Evolutionary conservation across 1,284 basidiomycete species (phyloP), one percentile per base, ranked within the genome.

Genomic region (Sporisorium reilianum): DNA sequence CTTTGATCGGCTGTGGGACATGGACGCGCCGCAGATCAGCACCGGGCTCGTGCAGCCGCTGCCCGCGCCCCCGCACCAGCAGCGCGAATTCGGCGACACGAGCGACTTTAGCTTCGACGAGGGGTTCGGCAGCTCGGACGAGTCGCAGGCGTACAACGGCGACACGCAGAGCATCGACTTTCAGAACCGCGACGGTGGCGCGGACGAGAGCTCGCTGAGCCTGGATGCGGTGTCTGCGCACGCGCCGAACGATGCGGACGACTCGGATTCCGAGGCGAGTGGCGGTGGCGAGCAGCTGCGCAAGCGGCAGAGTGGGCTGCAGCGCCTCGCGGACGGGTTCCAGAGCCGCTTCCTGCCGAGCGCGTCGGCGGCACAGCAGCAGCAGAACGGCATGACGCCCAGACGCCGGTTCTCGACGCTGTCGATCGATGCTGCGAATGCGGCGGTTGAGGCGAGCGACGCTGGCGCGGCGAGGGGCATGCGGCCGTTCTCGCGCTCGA

Each of bases 1-100:
- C 42, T 83, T 79, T 49, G 55, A 40, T 1, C n/a, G 51, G 6
- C 32, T 84, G 5, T 84, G 82, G 82, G 46, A 55, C 10, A 20
- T 41, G 20, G 64, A 71, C 0, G 68, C 30, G 10, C 68, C 69
- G 8, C 36, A 58, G 25, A 67, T 80, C 45, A 55, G 57, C 48
- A 75, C 70, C 8, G 77, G 80, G 2, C 57, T 80, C 3, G 74
- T 66, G 42, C 49, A 67, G 44, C 73, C 73, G 1, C 18, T 58
- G 20, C 63, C 64, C 12, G 9, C 55, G 9, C 55, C 50, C 18
- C 49, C 38, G 38, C 50, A 11, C 56, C 56, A 10, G 59, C 50
- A 7, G 40, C 56, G 14, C 49, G 46, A 30, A 42, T 46, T 16
- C 3, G 38, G n/a, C n/a, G n/a, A 41, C 16, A 51, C 60, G 53